Conservation (phyloP, 2,329 filamentous ascomycete species). For the Orbilia javanica region DNA sequence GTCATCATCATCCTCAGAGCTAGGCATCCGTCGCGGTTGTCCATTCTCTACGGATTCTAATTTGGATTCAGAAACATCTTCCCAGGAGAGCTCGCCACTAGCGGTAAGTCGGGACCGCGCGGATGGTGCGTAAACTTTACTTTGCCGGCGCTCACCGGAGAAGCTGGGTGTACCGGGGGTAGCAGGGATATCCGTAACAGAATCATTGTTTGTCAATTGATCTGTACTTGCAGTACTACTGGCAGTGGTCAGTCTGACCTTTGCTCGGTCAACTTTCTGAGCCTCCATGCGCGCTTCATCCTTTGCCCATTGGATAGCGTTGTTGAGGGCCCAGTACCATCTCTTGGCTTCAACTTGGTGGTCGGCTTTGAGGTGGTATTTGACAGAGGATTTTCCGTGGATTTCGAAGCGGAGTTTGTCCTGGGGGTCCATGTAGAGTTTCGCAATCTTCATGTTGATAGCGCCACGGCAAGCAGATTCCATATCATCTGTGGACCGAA, state of each 20-base stretch:
- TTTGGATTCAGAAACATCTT: slow-evolving; percentile 53
- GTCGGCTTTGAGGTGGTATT: slow-evolving; percentile 97
- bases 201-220: slow-evolving; percentile 60
- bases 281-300: slow-evolving; percentile 95
- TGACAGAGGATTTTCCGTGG: slow-evolving; percentile 96
- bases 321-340: slow-evolving; percentile 99
- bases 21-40: slow-evolving; percentile 35
- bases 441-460: slow-evolving; percentile 98
- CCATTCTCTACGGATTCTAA: slow-evolving; percentile 50
- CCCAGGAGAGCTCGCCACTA: slow-evolving; percentile 54
- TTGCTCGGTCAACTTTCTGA: slow-evolving; percentile 64
- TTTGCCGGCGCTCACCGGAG: slow-evolving; percentile 64
- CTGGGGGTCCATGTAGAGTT: slow-evolving; percentile 93
- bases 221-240: slow-evolving; percentile 48
- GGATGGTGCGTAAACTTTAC: slow-evolving; percentile 46
- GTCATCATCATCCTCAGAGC: slow-evolving; percentile 64
- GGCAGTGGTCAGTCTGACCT: slow-evolving; percentile 82
- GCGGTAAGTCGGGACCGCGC: slow-evolving; percentile 45
- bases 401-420: slow-evolving; percentile 99
- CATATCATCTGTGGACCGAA: slow-evolving; percentile 79
- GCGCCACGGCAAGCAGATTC: slow-evolving; percentile 95
- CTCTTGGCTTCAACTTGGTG: slow-evolving; percentile 98
- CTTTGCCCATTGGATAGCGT: slow-evolving; percentile 98
- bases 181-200: slow-evolving; percentile 67
- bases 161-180: slow-evolving; percentile 64